Base-by-base conservation (phyloP, 805 yeast genomes). In the Kuraishia molischiana region DNA sequence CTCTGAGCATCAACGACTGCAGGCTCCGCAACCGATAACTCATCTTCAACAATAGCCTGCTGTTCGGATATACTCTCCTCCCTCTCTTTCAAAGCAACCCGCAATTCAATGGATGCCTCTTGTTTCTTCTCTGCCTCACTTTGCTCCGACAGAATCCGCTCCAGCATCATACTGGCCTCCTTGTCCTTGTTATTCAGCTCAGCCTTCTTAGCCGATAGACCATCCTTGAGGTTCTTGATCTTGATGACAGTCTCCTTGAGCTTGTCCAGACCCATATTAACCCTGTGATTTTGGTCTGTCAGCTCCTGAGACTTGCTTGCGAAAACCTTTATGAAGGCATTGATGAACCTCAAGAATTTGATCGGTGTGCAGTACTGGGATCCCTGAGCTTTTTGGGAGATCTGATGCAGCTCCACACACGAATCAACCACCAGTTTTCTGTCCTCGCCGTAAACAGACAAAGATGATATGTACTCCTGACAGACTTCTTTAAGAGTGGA, bases 81-180 rank as follows among this genome's bases (percentile, higher is more conserved):
- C 47, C 85, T 95, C 28, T 64, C 66, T 22, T 69, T 76, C 24
- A 90, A 62, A 4, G 85, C 79, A 14, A 67, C 69, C 47, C 82
- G 85, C 9, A 90, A 81, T 35, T 77, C 82, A 3, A 82, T 60
- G 0, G 95, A 85, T 5, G 92, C 87, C 42, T 84, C 95, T 41
- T 83, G 82, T 47, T 82, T 86, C 44, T 95, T 66, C 53, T 90
- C 97, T 0, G 97, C 90, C 48, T 86, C 95, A 51, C 85, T 86
- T 52, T 90, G 97, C 32, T 86, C 94, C 1, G 67, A 58, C 11
- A 90, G 67, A 84, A 90, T 85, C 38, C 64, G 74, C 48, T 79
- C 75, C 30, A 90, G 67, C 69, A 85, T 83, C 19, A 59, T 58
- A 41, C 74, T 69, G 0, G 96, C 95, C 44, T 81, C 84, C 11